Conservation (phyloP, 2,329 filamentous ascomycete species). For the Annulohypoxylon truncatum region DNA sequence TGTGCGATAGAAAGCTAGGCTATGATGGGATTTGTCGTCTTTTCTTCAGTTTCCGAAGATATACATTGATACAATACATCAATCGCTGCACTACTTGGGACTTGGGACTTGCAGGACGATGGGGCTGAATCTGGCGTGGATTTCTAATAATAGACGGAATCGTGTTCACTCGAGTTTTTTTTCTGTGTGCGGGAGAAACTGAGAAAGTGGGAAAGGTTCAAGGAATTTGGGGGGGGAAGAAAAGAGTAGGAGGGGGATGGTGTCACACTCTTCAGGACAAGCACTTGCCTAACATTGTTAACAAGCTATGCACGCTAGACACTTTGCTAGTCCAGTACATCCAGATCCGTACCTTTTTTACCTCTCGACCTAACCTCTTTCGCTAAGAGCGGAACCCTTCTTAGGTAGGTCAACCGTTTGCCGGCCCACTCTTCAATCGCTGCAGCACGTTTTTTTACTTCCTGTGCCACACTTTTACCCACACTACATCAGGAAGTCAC, state of each 20-base stretch:
- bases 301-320: constrained; percentile 4
- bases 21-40: constrained; percentile 37
- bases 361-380: constrained; percentile 7
- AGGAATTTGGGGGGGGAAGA: constrained; percentile 35
- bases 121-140: constrained; percentile 64
- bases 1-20: constrained; percentile 22
- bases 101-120: constrained; percentile 55
- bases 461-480: background rate
- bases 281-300: constrained; percentile 3
- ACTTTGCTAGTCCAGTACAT: constrained; percentile 24
- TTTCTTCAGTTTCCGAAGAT: constrained; percentile 33
- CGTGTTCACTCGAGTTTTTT: constrained; percentile 54
- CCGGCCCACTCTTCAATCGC: constrained; percentile 14
- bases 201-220: constrained; percentile 42
- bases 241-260: constrained; percentile 33
- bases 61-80: constrained; percentile 46
- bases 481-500: background rate
- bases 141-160: constrained; percentile 65
- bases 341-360: constrained; percentile 10
- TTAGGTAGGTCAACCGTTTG: constrained; percentile 23
- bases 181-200: constrained; percentile 43
- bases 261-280: constrained; percentile 38
- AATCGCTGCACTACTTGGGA: constrained; percentile 50
- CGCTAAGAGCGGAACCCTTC: constrained; percentile 29
- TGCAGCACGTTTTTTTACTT: constrained; percentile 9